A percentile compares a stretch with the other conserved stretches of the same genome.
These are phyloP conservation scores for Primulina eburnea DNA, from an alignment of 257 asterid species.

Conservation along the genomic window DNA sequence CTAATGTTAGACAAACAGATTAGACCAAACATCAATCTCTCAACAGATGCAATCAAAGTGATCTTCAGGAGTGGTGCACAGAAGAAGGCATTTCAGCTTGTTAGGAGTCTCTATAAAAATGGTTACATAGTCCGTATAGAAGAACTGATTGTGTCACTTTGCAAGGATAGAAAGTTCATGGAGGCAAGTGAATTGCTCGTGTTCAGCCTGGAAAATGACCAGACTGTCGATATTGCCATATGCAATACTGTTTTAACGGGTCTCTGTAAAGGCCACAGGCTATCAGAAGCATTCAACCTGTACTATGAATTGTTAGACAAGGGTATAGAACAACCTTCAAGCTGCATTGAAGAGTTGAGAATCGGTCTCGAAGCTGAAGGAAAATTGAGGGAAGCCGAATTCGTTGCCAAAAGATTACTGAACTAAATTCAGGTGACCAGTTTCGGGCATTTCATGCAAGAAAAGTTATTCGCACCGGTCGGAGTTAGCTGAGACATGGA, in stretches of 20 bases:
- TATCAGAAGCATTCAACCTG: slow-evolving; percentile 57
- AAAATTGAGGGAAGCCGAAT: slow-evolving; percentile 65
- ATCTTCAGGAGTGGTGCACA: slow-evolving; percentile 39
- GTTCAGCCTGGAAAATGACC: slow-evolving; percentile 47
- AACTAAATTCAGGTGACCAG: slow-evolving; percentile 13
- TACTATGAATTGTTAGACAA: slow-evolving; percentile 68
- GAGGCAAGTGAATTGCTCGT: slow-evolving; percentile 52
- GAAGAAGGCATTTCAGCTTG: slow-evolving; percentile 46
- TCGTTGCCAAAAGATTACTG: slow-evolving; percentile 63
- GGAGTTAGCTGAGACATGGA: background rate
- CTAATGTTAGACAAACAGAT: slow-evolving; percentile 64
- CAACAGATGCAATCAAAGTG: slow-evolving; percentile 54
- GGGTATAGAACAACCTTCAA: slow-evolving; percentile 46
- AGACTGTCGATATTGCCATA: slow-evolving; percentile 31
- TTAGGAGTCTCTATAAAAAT: slow-evolving; percentile 44
- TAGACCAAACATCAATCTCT: slow-evolving; percentile 55
- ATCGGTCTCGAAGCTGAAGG: slow-evolving; percentile 57
- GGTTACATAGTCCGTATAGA: slow-evolving; percentile 55
- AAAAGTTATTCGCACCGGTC: background rate
- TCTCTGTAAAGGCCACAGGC: slow-evolving; percentile 44
- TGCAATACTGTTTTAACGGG: slow-evolving; percentile 38
- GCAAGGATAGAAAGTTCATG: slow-evolving; percentile 40
- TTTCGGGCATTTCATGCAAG: slow-evolving; percentile 1
- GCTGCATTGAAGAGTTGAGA: slow-evolving; percentile 52
- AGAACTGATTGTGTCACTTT: slow-evolving; percentile 46